phyloP scores from a whole-genome alignment of 495 filamentous ascomycete genomes.

The Zalerion maritima region DNA sequence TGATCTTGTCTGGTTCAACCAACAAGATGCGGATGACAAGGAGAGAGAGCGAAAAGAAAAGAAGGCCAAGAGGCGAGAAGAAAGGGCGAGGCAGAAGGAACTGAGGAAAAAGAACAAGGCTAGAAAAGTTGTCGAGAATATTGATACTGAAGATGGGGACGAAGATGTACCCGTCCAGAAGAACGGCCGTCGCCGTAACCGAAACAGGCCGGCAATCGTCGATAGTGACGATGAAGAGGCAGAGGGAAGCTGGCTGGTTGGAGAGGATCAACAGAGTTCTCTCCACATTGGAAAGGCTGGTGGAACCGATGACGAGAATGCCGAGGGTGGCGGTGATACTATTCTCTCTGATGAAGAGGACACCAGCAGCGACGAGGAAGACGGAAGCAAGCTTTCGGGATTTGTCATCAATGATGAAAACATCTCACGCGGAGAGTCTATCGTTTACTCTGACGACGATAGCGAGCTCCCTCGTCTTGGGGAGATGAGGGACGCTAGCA shows the following conservation, averaged over 20 bases:
- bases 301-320: conserved; percentile 70
- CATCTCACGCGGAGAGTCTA: conserved; percentile 10
- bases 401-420: conserved; percentile 30
- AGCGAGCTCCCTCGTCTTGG: too few relatives aligned
- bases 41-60: conserved; percentile 13
- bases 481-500: too few relatives aligned
- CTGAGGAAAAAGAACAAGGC: conserved; percentile 25
- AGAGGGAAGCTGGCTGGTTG: conserved; percentile 62
- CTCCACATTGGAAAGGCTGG: conserved; percentile 59
- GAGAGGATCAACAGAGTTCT: conserved; percentile 40
- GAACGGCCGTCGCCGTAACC: conserved; percentile 26
- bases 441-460: conserved; percentile 20
- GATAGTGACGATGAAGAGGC: conserved; percentile 59
- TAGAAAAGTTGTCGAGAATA: conserved; percentile 25
- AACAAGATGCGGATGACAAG: conserved; percentile 22
- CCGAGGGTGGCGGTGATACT: conserved; percentile 72
- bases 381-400: conserved; percentile 31
- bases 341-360: conserved; percentile 47
- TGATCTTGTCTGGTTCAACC: conserved; percentile 36
- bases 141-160: conserved; percentile 30
- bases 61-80: too few relatives aligned
- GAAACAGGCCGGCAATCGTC: conserved; percentile 38
- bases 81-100: conserved; percentile 19
- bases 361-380: conserved; percentile 23
- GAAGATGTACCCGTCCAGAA: conserved; percentile 20